phyloP scores from a whole-genome alignment of 495 filamentous ascomycete genomes.

The Mycothermus thermophilus region DNA sequence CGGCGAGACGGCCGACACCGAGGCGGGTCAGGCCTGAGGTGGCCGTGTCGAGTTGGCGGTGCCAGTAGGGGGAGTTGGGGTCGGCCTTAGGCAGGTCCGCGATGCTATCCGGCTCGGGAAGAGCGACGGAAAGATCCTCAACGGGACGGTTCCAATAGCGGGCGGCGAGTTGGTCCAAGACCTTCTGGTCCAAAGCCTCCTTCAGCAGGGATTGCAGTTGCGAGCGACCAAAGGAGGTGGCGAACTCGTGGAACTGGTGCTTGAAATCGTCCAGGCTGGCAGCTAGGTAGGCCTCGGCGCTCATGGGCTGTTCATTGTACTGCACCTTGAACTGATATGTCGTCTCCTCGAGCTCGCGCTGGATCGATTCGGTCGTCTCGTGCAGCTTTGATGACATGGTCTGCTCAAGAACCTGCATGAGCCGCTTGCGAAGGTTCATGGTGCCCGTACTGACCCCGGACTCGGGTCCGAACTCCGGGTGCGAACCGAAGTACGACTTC shows the following conservation, averaged over 20 bases:
- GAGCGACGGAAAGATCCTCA: constrained; percentile 48
- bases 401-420: constrained; percentile 94
- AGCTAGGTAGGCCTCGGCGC: constrained; percentile 89
- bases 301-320: constrained; percentile 91
- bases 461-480: constrained; percentile 70
- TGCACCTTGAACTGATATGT: constrained; percentile 99
- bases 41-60: constrained; percentile 84
- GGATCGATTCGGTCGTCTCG: constrained; percentile 78
- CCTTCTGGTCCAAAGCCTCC: constrained; percentile 80
- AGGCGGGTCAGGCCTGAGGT: constrained; percentile 82
- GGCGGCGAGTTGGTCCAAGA: constrained; percentile 88
- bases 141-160: constrained; percentile 98
- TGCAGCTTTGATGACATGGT: constrained; percentile 89
- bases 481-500: constrained; percentile 69
- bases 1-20: constrained; percentile 83
- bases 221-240: constrained; percentile 74
- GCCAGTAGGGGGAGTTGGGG: constrained; percentile 78
- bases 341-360: constrained; percentile 89
- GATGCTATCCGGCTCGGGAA: constrained; percentile 56
- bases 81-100: constrained; percentile 68
- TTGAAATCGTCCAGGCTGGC: constrained; percentile 94
- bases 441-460: constrained; percentile 66
- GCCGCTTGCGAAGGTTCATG: constrained; percentile 73
- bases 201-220: constrained; percentile 86
- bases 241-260: constrained; percentile 89